Base-by-base conservation (phyloP, 2,329 filamentous ascomycete species). In the Penicillium polonicum region DNA sequence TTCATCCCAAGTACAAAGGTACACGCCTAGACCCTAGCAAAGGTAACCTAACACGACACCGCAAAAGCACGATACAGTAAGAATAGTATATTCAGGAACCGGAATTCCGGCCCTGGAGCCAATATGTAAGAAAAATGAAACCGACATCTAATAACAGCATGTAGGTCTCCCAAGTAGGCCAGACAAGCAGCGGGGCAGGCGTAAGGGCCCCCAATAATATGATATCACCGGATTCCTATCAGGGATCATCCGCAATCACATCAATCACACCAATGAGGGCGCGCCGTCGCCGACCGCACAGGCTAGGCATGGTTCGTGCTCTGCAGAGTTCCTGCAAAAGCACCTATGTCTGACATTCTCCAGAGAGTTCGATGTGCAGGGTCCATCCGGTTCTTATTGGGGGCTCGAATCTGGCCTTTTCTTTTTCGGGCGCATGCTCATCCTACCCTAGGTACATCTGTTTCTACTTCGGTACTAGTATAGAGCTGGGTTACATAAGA, bases 341-440 rank as follows among this genome's bases (percentile, higher is more conserved):
- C 55, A 55, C n/a, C 31, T 19, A 44, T 58, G 55, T 49, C 50
- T 48, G 51, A 58, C 55, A 58, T 58, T 58, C 55, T 48, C 44
- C 55, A 48, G 51, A 42, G 21, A 46, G n/a, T 38, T 35, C 19
- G 44, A 45, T 55, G 23, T 49, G 51, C 51, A 58, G 38, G 29
- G 55, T 36, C 38, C 51, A 58, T 55, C 55, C 13, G 9, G 31
- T 13, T 27, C 44, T 43, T 17, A 33, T 44, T 23, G 53, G 17
- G 17, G 42, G 5, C 19, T 39, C 23, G 15, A 42, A 7, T 33
- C 23, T 52, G 6, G 12, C 27, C 33, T 44, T 38, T 35, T 48
- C 5, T 35, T 35, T 25, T 23, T 25, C 15, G 15, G 43, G 23
- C 27, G 13, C 17, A 33, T 41, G 44, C 35, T 41, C 39, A 44